Evolutionary conservation across 2,329 filamentous ascomycete species (phyloP), one percentile per base, ranked within the genome.

Genomic region (Alternaria longipes): DNA sequence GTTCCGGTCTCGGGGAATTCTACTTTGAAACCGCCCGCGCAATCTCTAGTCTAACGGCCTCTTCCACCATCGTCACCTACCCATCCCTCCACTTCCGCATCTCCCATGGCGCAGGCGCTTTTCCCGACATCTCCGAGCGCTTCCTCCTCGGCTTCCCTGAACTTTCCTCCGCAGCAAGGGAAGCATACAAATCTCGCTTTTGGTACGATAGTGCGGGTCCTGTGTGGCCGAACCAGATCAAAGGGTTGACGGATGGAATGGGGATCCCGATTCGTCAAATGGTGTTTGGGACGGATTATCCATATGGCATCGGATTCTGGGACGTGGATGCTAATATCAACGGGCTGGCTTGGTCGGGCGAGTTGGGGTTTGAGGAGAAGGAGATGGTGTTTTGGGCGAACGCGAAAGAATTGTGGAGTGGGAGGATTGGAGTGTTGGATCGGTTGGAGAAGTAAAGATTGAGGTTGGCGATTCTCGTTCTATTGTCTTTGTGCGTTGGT

Each of bases 181-280:
- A 71, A 55, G 69, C 68, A 4, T 78, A 75, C 57, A 73, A 69
- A 38, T 59, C 62, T 2, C 67, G 76, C 28, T 74, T 76, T 36
- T 79, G 75, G 75, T 80, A 79, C 52, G 77, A 80, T 54, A 76
- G 69, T 26, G 77, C 78, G 8, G 77, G 77, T 0, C 77, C 77
- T 0, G 75, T 79, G 6, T 79, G 71, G 64, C 77, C 76, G 4
- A 66, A 69, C 6, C 78, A 80, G 64, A 67, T 79, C 34, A 71
- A 75, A 54, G 78, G 77, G 0, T 54, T 80, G 53, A 67, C 74
- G 3, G 76, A 73, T 9, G 73, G 78, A 7, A 62, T 73, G 67
- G 70, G 63, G n/a, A 55, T 78, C 20, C 72, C 70, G 1, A 45
- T 71, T 0, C 66, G 62, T 12, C 76, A 78, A 59, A 60, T 79